Conservation (phyloP, 371 early-diverging fungal genomes). For the Mucor saturninus region DNA sequence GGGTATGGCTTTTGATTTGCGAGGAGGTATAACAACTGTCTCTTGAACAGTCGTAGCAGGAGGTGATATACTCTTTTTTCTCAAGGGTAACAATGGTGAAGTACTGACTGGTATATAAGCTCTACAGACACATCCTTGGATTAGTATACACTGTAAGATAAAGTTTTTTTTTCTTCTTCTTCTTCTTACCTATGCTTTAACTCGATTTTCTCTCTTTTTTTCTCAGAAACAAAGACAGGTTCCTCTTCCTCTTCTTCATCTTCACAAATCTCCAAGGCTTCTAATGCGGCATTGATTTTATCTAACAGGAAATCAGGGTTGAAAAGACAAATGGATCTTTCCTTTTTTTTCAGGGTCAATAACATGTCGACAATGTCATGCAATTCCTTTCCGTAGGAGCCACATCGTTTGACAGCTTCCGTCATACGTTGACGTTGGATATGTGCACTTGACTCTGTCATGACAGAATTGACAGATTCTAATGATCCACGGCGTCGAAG, state of each 20-base stretch:
- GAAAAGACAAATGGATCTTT: slow-evolving; percentile 50
- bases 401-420: slow-evolving; percentile 39
- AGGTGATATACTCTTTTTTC: slow-evolving; percentile 5
- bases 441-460: slow-evolving; percentile 43
- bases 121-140: not conserved
- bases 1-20: slow-evolving; percentile 42
- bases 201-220: slow-evolving; percentile 1
- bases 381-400: slow-evolving; percentile 19
- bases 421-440: slow-evolving; percentile 42
- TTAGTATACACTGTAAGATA: not conserved
- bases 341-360: slow-evolving; percentile 46
- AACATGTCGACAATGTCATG: slow-evolving; percentile 49
- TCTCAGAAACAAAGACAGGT: not conserved
- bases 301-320: slow-evolving; percentile 47
- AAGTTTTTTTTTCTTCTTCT: not conserved
- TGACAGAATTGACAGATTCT: slow-evolving; percentile 41
- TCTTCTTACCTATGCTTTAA: slow-evolving; percentile 15
- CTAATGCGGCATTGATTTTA: slow-evolving; percentile 42
- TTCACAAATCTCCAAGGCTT: slow-evolving; percentile 44
- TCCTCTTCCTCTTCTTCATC: slow-evolving; percentile 37
- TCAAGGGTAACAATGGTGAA: slow-evolving; percentile 13
- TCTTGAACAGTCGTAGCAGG: slow-evolving; percentile 1
- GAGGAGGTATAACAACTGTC: slow-evolving; percentile 25
- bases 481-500: slow-evolving; percentile 35
- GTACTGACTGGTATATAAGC: not conserved